phyloP scores from a whole-genome alignment of 2,329 filamentous ascomycete genomes.

The Scopulariopsis brevicaulis region DNA sequence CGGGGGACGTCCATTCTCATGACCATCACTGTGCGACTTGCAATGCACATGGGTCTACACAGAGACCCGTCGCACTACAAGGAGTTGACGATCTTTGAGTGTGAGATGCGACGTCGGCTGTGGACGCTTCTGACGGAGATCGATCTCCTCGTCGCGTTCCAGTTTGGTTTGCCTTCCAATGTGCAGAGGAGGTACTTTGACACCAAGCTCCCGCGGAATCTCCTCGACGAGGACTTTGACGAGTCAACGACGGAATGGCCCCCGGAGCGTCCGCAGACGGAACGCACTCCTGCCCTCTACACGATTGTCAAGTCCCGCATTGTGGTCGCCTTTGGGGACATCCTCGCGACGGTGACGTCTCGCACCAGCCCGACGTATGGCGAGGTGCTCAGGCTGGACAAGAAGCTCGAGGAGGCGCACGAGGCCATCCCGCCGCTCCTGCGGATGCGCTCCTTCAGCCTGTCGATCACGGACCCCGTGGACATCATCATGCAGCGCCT shows the following conservation, averaged over 20 bases:
- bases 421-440: conserved; percentile 25
- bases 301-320: conserved; percentile 18
- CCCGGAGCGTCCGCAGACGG: conserved; percentile 25
- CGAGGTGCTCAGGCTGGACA: conserved; percentile 21
- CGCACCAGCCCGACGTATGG: conserved; percentile 19
- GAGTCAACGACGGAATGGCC: conserved; percentile 30
- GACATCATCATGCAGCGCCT: conserved; percentile 35
- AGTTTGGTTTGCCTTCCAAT: conserved; percentile 40
- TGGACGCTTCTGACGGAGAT: conserved; percentile 47
- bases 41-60: conserved; percentile 47
- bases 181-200: conserved; percentile 35
- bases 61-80: conserved; percentile 39
- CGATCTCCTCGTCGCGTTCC: conserved; percentile 36
- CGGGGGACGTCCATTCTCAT: conserved; percentile 16
- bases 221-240: conserved; percentile 39
- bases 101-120: conserved; percentile 42
- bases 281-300: conserved; percentile 30
- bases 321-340: conserved; percentile 11
- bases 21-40: conserved; percentile 18
- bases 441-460: conserved; percentile 27
- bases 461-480: conserved; percentile 29
- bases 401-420: conserved; percentile 24
- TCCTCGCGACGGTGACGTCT: conserved; percentile 10
- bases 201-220: conserved; percentile 30
- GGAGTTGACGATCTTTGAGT: conserved; percentile 31